Evolutionary conservation across 805 yeast species (phyloP).

Genomic region (Hagleromyces aurorensis): DNA sequence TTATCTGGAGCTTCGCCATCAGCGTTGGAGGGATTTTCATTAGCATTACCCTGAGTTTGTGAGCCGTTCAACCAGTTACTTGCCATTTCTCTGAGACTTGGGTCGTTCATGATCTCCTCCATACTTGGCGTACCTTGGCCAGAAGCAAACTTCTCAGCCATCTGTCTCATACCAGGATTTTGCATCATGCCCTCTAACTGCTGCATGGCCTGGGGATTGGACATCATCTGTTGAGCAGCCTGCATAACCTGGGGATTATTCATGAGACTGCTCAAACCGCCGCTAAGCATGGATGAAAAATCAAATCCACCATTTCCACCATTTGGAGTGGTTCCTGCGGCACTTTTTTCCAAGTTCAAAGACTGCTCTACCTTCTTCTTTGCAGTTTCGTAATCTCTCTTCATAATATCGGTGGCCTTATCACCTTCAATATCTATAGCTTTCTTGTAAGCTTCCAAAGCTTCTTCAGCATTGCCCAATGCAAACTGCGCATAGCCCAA

Average conservation of each 20-base stretch:
- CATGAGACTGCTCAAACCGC: conserved; percentile 65
- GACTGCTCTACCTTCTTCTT: conserved; percentile 79
- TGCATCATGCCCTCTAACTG: conserved; percentile 62
- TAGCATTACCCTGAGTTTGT: too few relatives aligned
- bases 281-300: conserved; percentile 52
- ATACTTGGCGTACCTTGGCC: conserved; percentile 61
- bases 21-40: too few relatives aligned
- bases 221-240: conserved; percentile 84
- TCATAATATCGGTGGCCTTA: conserved; percentile 79
- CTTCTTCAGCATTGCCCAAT: conserved; percentile 83
- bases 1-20: too few relatives aligned
- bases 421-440: conserved; percentile 88
- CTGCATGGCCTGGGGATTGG: conserved; percentile 68
- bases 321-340: conserved; percentile 23
- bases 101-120: conserved; percentile 71
- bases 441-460: conserved; percentile 82
- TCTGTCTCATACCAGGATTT: conserved; percentile 72
- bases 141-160: conserved; percentile 71
- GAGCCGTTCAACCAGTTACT: too few relatives aligned
- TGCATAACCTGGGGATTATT: conserved; percentile 88
- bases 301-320: conserved; percentile 50
- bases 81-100: conserved; percentile 67
- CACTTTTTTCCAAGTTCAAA: conserved; percentile 34
- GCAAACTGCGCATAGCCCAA: conserved; percentile 91
- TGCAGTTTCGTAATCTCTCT: conserved; percentile 88